Evolutionary conservation across 2,329 filamentous ascomycete species (phyloP).

Genomic region (Endothia cerciana): DNA sequence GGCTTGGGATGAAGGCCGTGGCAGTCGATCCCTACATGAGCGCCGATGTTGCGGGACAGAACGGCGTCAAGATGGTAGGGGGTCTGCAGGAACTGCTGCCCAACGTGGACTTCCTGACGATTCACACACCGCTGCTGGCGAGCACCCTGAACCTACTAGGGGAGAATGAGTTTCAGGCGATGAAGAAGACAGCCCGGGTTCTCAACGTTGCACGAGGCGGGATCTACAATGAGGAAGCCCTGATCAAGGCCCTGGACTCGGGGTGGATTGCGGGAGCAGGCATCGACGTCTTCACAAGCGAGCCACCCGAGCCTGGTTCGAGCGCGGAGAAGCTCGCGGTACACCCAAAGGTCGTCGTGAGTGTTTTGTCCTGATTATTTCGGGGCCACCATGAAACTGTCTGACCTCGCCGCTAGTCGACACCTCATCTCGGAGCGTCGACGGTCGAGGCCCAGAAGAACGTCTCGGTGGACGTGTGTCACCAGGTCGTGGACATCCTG

Average conservation of each 20-base stretch:
- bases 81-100: constrained; percentile 65
- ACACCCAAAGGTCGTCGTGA: constrained; percentile 70
- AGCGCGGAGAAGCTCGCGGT: constrained; percentile 65
- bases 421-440: constrained; percentile 78
- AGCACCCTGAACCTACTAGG: constrained; percentile 76
- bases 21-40: constrained; percentile 81
- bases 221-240: constrained; percentile 76
- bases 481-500: constrained; percentile 76
- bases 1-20: constrained; percentile 75
- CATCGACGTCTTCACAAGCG: constrained; percentile 78
- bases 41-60: constrained; percentile 68
- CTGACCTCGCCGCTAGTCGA: constrained; percentile 43
- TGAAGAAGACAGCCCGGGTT: constrained; percentile 75
- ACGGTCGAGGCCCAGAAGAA: constrained; percentile 86
- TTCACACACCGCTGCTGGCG: constrained; percentile 79
- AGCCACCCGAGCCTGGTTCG: constrained; percentile 63
- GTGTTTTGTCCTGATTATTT: not conserved
- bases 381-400: not conserved
- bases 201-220: constrained; percentile 81
- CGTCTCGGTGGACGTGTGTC: constrained; percentile 80
- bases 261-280: constrained; percentile 77
- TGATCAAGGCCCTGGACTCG: constrained; percentile 70
- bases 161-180: constrained; percentile 65
- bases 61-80: constrained; percentile 66
- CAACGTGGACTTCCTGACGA: constrained; percentile 74